These are phyloP conservation scores for Peziza echinospora DNA, from an alignment of 495 filamentous ascomycete genomes.

Conservation along the genomic window DNA sequence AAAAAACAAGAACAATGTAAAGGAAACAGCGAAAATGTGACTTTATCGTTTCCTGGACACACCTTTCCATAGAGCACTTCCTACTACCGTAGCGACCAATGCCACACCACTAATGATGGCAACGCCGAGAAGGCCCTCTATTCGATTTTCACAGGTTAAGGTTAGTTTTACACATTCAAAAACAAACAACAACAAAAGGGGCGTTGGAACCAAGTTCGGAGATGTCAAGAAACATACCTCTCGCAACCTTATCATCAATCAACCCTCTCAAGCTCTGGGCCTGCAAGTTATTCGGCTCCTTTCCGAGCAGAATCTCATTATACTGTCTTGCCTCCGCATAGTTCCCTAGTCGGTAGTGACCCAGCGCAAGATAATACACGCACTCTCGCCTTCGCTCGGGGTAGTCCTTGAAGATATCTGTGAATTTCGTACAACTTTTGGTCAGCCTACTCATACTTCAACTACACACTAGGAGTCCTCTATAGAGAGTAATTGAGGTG, in stretches of 20 bases:
- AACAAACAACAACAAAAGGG: neutral
- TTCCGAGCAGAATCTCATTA: constrained; percentile 75
- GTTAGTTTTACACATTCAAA: too few relatives aligned
- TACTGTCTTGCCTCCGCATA: constrained; percentile 84
- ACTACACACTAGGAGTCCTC: neutral
- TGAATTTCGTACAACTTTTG: neutral
- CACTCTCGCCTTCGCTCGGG: constrained; percentile 88
- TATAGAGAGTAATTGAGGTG: neutral
- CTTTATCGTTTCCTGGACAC: constrained; percentile 32
- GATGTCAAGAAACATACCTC: constrained; percentile 15
- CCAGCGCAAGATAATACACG: constrained; percentile 88
- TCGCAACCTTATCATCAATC: constrained; percentile 90
- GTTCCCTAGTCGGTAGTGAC: constrained; percentile 95
- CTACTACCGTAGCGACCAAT: constrained; percentile 79
- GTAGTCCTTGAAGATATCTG: constrained; percentile 79
- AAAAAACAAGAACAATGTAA: too few relatives aligned
- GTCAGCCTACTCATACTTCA: neutral
- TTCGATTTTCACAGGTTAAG: too few relatives aligned
- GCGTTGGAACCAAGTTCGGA: neutral
- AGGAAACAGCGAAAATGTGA: too few relatives aligned
- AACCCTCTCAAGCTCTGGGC: constrained; percentile 59
- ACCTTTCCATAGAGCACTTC: constrained; percentile 59
- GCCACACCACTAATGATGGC: constrained; percentile 92
- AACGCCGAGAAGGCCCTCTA: constrained; percentile 81
- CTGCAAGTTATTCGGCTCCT: constrained; percentile 77